Conservation (phyloP, 345 rosid genomes). For the Gossypium longicalyx region DNA sequence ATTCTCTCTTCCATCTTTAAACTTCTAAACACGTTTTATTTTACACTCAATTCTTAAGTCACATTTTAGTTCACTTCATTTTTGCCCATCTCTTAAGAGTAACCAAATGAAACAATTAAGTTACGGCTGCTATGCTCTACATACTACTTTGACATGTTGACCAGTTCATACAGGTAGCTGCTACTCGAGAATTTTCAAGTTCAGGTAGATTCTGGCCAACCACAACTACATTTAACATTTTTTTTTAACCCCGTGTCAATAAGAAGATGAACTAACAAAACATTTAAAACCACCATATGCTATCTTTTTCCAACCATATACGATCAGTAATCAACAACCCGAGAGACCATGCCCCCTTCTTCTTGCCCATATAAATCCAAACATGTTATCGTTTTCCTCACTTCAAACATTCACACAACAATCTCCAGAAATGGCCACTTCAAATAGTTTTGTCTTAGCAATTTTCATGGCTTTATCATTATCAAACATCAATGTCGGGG, state of each 20-base stretch:
- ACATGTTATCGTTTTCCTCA: background rate
- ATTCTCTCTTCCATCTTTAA: too few relatives aligned
- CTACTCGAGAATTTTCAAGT: background rate
- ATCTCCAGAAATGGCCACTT: slow-evolving; percentile 17
- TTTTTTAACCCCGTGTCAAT: background rate
- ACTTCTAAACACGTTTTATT: too few relatives aligned
- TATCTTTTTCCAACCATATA: background rate
- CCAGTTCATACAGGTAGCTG: background rate
- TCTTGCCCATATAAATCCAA: background rate
- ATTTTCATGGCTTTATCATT: slow-evolving; percentile 15
- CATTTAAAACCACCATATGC: background rate
- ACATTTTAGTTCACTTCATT: too few relatives aligned
- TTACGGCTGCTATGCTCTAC: background rate
- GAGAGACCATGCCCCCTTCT: background rate
- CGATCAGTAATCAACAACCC: background rate
- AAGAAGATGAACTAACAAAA: slow-evolving; percentile 13
- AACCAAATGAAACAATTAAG: background rate
- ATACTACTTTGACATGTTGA: too few relatives aligned
- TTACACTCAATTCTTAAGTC: too few relatives aligned
- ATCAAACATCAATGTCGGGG: slow-evolving; percentile 10
- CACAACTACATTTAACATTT: background rate
- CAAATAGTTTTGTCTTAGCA: background rate
- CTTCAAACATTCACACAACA: background rate
- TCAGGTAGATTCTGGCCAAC: slow-evolving; percentile 6
- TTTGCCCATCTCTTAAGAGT: background rate